Evolutionary conservation across 2,329 filamentous ascomycete species (phyloP).

Genomic region (Fonsecaea nubica): DNA sequence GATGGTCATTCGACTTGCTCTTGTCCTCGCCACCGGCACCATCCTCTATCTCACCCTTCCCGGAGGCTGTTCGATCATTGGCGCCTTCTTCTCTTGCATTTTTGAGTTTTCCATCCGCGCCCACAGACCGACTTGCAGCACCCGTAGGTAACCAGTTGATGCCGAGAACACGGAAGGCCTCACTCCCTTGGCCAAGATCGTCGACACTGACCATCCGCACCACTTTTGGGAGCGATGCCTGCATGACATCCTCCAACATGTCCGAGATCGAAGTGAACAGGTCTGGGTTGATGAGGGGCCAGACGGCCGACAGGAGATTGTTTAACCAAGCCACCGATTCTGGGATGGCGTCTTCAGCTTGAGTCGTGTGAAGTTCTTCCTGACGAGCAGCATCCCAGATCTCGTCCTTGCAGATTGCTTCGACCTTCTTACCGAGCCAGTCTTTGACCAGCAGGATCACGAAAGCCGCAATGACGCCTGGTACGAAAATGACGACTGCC

Average conservation of each 20-base stretch:
- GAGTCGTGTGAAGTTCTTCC: slow-evolving; percentile 44
- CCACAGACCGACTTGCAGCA: slow-evolving; percentile 68
- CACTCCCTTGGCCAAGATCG: slow-evolving; percentile 76
- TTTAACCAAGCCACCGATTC: slow-evolving; percentile 77
- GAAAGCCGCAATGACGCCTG: slow-evolving; percentile 25
- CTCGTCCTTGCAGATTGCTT: slow-evolving; percentile 70
- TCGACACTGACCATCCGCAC: slow-evolving; percentile 78
- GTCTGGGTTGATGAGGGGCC: slow-evolving; percentile 78
- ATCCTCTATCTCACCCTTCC: slow-evolving; percentile 42
- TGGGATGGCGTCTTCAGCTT: slow-evolving; percentile 55
- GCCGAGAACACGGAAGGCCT: slow-evolving; percentile 72
- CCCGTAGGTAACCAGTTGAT: slow-evolving; percentile 75
- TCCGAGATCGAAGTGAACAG: slow-evolving; percentile 72
- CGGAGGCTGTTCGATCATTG: slow-evolving; percentile 59
- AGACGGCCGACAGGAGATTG: slow-evolving; percentile 69
- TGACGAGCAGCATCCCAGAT: slow-evolving; percentile 70
- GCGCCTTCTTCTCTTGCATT: slow-evolving; percentile 48
- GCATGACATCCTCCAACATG: slow-evolving; percentile 80
- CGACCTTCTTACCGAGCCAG: slow-evolving; percentile 68
- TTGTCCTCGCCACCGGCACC: slow-evolving; percentile 48
- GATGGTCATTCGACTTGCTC: slow-evolving; percentile 47
- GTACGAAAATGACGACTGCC: slow-evolving; percentile 16
- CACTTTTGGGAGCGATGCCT: slow-evolving; percentile 72
- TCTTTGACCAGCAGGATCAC: slow-evolving; percentile 57
- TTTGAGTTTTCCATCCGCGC: slow-evolving; percentile 61